Evolutionary conservation across 805 yeast genomes (phyloP).

Genomic region (Cyberlindnera euphorbiiphila): DNA sequence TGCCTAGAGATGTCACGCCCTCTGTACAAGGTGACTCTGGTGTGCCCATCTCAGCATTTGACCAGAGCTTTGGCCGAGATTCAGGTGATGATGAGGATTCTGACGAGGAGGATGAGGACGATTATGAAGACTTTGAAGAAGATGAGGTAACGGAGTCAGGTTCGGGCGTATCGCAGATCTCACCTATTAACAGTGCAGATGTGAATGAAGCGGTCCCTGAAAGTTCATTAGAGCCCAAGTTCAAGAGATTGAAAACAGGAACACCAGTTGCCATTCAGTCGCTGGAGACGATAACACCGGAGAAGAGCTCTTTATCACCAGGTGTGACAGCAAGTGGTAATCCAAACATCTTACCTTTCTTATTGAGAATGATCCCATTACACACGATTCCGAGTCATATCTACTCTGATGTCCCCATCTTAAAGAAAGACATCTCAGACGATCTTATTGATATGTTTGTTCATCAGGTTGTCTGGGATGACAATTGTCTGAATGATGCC

Average conservation of each 20-base stretch:
- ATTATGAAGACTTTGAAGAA: conserved; percentile 2
- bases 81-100: conserved; percentile 26
- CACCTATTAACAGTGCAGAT: not conserved
- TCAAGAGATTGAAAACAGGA: conserved; percentile 15
- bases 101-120: conserved; percentile 16
- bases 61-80: conserved; percentile 19
- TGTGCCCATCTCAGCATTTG: conserved; percentile 13
- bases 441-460: conserved; percentile 31
- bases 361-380: conserved; percentile 60
- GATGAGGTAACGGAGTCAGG: too few relatives aligned
- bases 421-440: conserved; percentile 23
- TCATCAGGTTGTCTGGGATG: conserved; percentile 27
- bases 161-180: conserved; percentile 1
- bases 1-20: conserved; percentile 27
- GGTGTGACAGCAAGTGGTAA: conserved; percentile 36
- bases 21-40: conserved; percentile 23
- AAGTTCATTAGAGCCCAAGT: conserved; percentile 19
- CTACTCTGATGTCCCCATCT: conserved; percentile 34
- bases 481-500: conserved; percentile 15
- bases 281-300: conserved; percentile 1
- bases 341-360: conserved; percentile 65
- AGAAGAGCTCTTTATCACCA: conserved; percentile 9
- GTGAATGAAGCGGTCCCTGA: conserved; percentile 2
- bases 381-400: conserved; percentile 57
- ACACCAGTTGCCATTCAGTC: conserved; percentile 7